Evolutionary conservation across 2,329 filamentous ascomycete species (phyloP).

Genomic region (Lanzia echinophila): DNA sequence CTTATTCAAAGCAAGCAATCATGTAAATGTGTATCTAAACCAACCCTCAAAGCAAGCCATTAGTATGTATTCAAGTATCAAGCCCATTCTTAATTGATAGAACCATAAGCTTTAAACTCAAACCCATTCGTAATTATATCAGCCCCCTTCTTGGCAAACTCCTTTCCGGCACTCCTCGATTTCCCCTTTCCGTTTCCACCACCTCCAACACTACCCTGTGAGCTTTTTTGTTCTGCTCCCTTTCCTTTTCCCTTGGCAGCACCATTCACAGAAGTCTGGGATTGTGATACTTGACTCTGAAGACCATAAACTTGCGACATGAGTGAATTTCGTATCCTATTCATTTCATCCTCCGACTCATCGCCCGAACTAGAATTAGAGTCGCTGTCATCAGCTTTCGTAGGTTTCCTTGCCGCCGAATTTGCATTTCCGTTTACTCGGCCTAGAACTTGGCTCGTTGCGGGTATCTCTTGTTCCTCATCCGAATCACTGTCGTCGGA

Average conservation of each 20-base stretch:
- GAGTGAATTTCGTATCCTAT: not conserved
- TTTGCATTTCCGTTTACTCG: not conserved
- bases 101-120: slow-evolving; percentile 5
- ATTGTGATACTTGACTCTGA: not conserved
- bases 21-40: too few relatives aligned
- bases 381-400: slow-evolving; percentile 1
- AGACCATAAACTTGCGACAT: not conserved
- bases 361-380: slow-evolving; percentile 10
- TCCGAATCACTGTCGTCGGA: slow-evolving; percentile 12
- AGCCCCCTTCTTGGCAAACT: slow-evolving; percentile 3
- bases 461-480: slow-evolving; percentile 6
- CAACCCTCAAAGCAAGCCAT: not conserved
- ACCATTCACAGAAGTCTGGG: slow-evolving; percentile 2
- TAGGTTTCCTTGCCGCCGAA: not conserved
- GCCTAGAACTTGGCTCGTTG: not conserved
- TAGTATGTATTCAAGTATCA: too few relatives aligned
- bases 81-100: slow-evolving; percentile 1
- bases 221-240: not conserved
- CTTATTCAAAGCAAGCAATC: too few relatives aligned
- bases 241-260: not conserved
- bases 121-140: slow-evolving; percentile 7
- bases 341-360: not conserved
- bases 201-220: not conserved
- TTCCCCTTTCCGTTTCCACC: not conserved
- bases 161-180: slow-evolving; percentile 8